Percentiles rank a stretch among this genome's conserved stretches.
Conservation (phyloP, 768 basidiomycete genomes). For the Inosperma sp. region DNA sequence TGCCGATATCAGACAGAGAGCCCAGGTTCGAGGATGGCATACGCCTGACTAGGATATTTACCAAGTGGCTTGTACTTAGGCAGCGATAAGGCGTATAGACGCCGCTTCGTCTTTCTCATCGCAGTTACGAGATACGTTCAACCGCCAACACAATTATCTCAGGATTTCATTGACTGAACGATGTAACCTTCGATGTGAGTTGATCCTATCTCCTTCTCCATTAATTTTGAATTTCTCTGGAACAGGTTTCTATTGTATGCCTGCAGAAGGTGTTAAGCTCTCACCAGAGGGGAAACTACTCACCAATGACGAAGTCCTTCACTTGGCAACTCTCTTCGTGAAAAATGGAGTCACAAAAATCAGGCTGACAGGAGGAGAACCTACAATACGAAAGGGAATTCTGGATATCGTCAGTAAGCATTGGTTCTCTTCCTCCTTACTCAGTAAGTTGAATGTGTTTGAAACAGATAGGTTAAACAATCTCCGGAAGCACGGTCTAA, state of each 20-base stretch:
- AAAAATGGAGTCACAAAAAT: slow-evolving; percentile 82
- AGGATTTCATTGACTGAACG: slow-evolving; percentile 82
- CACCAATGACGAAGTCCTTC: slow-evolving; percentile 69
- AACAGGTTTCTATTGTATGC: slow-evolving; percentile 92
- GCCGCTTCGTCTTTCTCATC: slow-evolving; percentile 43
- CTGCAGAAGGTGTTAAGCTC: slow-evolving; percentile 69
- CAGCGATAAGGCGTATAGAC: slow-evolving; percentile 54
- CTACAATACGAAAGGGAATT: slow-evolving; percentile 75
- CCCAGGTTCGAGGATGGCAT: background rate
- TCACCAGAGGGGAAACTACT: slow-evolving; percentile 67
- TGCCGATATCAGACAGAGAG: background rate
- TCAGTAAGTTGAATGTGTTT: background rate
- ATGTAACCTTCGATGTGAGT: slow-evolving; percentile 80
- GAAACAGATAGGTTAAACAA: slow-evolving; percentile 53
- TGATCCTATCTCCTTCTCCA: background rate
- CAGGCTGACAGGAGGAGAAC: slow-evolving; percentile 84
- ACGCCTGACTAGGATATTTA: background rate
- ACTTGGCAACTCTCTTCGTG: slow-evolving; percentile 74
- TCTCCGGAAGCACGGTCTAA: slow-evolving; percentile 56
- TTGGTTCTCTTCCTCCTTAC: slow-evolving; percentile 9
- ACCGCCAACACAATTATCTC: slow-evolving; percentile 77
- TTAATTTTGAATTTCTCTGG: slow-evolving; percentile 8
- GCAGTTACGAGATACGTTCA: slow-evolving; percentile 60
- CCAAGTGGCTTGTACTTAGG: slow-evolving; percentile 30
- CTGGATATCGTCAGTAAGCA: slow-evolving; percentile 63